Evolutionary conservation across 164 flowering plant species (phyloP), one percentile per base, ranked within the genome.

Genomic region (Pachysandra terminalis): DNA sequence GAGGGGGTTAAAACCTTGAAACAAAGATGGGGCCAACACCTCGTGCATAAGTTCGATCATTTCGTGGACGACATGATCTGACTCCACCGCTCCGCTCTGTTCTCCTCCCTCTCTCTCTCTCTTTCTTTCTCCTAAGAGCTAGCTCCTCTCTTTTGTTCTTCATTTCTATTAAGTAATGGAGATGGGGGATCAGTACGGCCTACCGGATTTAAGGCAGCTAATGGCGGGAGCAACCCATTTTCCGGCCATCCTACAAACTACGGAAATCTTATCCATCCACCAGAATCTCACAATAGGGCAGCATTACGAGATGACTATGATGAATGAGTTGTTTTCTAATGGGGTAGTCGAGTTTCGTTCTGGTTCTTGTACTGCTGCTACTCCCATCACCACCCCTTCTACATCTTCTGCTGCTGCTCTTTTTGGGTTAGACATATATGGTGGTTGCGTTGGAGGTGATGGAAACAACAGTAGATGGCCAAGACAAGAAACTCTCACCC

Each of bases 11-110:
- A n/a, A 10, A 32, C 19, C n/a, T 59, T 63, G 13, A 64, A 54
- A 65, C 40, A 75, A 79, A 69, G 35, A 77, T 73, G 84, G 87
- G 85, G 63, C 81, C 84, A 66, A 63, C 19, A 67, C 75, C 49
- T 81, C 77, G 80, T 78, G 79, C 85, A 60, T 87, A 85, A 79
- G 79, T 83, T 83, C 63, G 68, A 73, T 71, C 72, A 68, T 84
- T 83, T 81, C 82, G 80, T 82, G 83, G 74, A 81, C 87, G 83
- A 89, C 96, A 91, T 86, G 93, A 91, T 91, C 97, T 91, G 91
- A 76, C 54, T 82, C 90, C 83, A 75, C 78, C 92, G 88, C 92
- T 79, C 71, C 73, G 49, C 53, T 62, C 78, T 7, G 35, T 26
- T 13, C 60, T 58, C 32, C 64, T 64, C 68, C 41, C 56, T 59